Percentiles rank a stretch among this genome's conserved stretches.
phyloP scores from a whole-genome alignment of 305 asterid genomes.

The Solanum aculeatissimum region DNA sequence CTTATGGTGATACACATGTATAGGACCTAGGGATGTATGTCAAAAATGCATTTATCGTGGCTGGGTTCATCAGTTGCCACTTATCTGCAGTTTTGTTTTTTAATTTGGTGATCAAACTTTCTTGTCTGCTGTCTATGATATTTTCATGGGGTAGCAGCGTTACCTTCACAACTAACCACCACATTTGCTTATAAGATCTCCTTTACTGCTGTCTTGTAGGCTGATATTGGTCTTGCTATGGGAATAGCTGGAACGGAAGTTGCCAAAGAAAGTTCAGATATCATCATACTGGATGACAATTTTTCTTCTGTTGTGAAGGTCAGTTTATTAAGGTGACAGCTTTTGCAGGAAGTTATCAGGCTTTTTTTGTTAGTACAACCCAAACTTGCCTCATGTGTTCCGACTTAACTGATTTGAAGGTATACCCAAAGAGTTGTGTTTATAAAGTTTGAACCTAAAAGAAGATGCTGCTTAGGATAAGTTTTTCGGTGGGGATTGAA shows the following conservation, averaged over 20 bases:
- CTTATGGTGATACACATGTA: not conserved
- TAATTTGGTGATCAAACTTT: conserved; percentile 2
- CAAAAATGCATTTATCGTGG: not conserved
- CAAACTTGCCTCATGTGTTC: not conserved
- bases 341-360: not conserved
- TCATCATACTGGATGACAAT: conserved; percentile 89
- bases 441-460: not conserved
- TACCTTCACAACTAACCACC: not conserved
- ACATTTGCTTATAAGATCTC: not conserved
- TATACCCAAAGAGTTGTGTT: not conserved
- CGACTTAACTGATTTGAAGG: not conserved
- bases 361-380: not conserved
- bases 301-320: conserved; percentile 97
- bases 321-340: conserved; percentile 5
- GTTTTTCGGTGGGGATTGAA: not conserved
- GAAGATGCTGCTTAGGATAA: not conserved
- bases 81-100: not conserved
- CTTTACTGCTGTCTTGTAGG: conserved; percentile 25
- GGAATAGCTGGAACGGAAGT: conserved; percentile 98
- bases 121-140: not conserved
- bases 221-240: conserved; percentile 99
- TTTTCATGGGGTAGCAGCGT: not conserved
- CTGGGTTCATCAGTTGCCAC: not conserved
- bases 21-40: not conserved
- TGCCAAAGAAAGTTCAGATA: conserved; percentile 97